Base-by-base conservation (phyloP, 2,329 filamentous ascomycete genomes). In the Hypocrella siamensis region DNA sequence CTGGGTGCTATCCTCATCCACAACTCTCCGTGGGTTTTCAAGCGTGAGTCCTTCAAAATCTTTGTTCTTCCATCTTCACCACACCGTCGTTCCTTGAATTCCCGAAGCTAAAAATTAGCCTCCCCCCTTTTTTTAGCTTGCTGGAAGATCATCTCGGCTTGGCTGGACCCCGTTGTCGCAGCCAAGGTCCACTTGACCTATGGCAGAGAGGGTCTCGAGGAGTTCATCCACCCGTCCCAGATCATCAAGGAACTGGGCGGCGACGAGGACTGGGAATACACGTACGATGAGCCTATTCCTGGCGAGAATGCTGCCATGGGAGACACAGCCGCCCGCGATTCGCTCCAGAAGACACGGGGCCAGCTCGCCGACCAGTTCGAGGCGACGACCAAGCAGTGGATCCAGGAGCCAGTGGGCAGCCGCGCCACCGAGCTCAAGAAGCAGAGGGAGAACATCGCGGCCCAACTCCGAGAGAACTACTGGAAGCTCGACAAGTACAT, bases 101-200 rank as follows among this genome's bases (percentile, higher is more conserved):
- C n/a, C 28, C n/a, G 28, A 11, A 22, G 14, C 29, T 21, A n/a
- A 12, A 7, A 10, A 8, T 4, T n/a, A 5, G 16, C 12, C n/a
- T n/a, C n/a, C 21, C 4, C 9, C 21, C 12, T 8, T 4, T 12
- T 12, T 24, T n/a, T 26, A 55, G 52, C 52, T 7, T 43, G 54
- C 9, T 56, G 53, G 78, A 73, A 61, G 39, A 70, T 83, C 41
- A 81, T 84, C 52, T 72, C 69, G 40, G 75, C 75, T 45, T 83
- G 78, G 78, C 65, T 84, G 19, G 78, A 84, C 47, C 79, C 79
- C 8, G 75, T 83, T 6, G 75, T 84, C 17, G 77, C 78, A 4
- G 58, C 65, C 34, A 84, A 84, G 54, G 69, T 83, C 11, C 67
- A 81, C 46, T 80, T 82, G 49, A 76, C 71, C 17, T 73, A 66